phyloP scores from a whole-genome alignment of 345 rosid genomes.

The Salix exigua region DNA sequence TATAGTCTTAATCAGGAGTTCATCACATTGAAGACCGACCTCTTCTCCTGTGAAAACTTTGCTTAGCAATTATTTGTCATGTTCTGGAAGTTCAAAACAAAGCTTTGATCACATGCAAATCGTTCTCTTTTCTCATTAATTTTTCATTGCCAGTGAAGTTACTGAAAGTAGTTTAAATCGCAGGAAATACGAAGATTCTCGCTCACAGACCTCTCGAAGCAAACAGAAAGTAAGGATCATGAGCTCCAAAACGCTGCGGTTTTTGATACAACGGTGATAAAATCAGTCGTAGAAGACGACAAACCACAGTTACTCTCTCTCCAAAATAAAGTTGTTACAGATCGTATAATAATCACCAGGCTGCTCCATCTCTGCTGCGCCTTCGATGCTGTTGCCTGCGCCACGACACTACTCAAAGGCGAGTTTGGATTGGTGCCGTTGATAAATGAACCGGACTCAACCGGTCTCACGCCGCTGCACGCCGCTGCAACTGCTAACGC shows the following conservation, averaged over 20 bases:
- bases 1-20: too few relatives aligned
- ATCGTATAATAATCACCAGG: slow-evolving; percentile 29
- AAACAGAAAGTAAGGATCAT: too few relatives aligned
- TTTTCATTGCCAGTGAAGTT: too few relatives aligned
- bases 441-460: slow-evolving; percentile 40
- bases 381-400: slow-evolving; percentile 54
- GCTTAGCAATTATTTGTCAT: too few relatives aligned
- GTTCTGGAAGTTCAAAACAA: too few relatives aligned
- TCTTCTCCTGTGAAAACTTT: too few relatives aligned
- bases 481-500: slow-evolving; percentile 57
- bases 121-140: too few relatives aligned
- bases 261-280: slow-evolving; percentile 23
- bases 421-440: slow-evolving; percentile 51
- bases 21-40: too few relatives aligned
- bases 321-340: slow-evolving; percentile 20
- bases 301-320: slow-evolving; percentile 31
- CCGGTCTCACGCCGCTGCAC: slow-evolving; percentile 60
- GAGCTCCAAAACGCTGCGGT: slow-evolving; percentile 3
- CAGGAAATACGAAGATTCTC: too few relatives aligned
- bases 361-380: slow-evolving; percentile 56
- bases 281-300: slow-evolving; percentile 44
- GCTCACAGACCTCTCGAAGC: too few relatives aligned
- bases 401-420: slow-evolving; percentile 53
- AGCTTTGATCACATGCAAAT: too few relatives aligned
- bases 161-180: too few relatives aligned